Percentiles rank a stretch among this genome's conserved stretches.
Conservation (phyloP, 768 basidiomycete species). For the Nevesoporus exiguus region DNA sequence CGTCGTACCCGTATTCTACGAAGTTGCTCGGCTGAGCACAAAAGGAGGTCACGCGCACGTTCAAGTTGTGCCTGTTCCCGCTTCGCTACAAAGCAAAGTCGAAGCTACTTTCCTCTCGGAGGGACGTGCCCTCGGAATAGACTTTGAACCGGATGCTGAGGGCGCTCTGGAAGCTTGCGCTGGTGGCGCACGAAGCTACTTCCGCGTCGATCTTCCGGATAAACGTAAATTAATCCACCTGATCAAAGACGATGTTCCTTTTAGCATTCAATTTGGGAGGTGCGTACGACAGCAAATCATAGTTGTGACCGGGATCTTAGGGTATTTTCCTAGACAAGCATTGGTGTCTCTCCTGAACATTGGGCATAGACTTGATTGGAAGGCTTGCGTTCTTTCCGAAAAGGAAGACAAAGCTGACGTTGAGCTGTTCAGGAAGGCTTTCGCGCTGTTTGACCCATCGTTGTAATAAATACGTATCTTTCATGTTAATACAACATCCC, state of each 20-base stretch:
- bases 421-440: conserved; percentile 78
- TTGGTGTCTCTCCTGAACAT: conserved; percentile 72
- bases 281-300: conserved; percentile 29
- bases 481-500: not conserved
- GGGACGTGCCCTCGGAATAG: conserved; percentile 61
- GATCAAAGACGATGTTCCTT: conserved; percentile 72
- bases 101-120: conserved; percentile 71
- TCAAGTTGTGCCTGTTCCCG: conserved; percentile 78
- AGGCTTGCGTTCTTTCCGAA: conserved; percentile 76
- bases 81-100: conserved; percentile 56
- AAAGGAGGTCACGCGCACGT: conserved; percentile 95
- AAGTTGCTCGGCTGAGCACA: conserved; percentile 77
- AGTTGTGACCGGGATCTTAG: not conserved
- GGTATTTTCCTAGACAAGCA: conserved; percentile 58
- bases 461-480: conserved; percentile 16
- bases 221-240: conserved; percentile 85
- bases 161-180: conserved; percentile 51
- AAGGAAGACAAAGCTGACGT: conserved; percentile 85
- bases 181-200: conserved; percentile 67
- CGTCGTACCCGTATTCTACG: conserved; percentile 74
- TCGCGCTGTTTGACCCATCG: conserved; percentile 66
- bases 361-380: conserved; percentile 89
- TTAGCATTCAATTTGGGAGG: conserved; percentile 94
- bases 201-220: conserved; percentile 86
- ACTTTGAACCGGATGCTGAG: conserved; percentile 72